Percentiles rank a stretch among this genome's conserved stretches.
Conservation (phyloP, 352 stramenopile genomes). For the Elongisporangium senticosum region DNA sequence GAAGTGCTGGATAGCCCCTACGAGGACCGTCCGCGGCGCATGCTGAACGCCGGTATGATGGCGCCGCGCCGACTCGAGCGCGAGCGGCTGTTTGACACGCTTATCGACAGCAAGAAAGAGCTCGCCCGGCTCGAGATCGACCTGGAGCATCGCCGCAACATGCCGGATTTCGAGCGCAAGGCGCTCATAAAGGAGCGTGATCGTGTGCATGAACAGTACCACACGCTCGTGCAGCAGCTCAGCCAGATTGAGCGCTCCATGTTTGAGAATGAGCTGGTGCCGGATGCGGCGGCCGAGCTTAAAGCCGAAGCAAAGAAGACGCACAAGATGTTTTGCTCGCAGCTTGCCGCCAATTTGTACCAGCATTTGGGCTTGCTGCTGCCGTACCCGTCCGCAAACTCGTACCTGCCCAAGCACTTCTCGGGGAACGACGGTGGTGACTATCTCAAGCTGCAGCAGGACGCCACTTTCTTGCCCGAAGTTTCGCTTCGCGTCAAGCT, state of each 20-base stretch:
- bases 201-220: slow-evolving; percentile 44
- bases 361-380: slow-evolving; percentile 73
- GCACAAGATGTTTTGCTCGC: slow-evolving; percentile 79
- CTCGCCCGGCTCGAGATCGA: slow-evolving; percentile 55
- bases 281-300: slow-evolving; percentile 5
- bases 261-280: slow-evolving; percentile 75
- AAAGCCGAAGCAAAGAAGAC: background rate
- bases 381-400: slow-evolving; percentile 79
- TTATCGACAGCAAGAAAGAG: slow-evolving; percentile 64
- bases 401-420: slow-evolving; percentile 87
- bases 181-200: slow-evolving; percentile 47
- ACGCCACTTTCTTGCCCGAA: slow-evolving; percentile 61
- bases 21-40: slow-evolving; percentile 62
- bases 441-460: slow-evolving; percentile 78
- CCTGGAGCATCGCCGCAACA: slow-evolving; percentile 55
- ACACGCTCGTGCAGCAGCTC: slow-evolving; percentile 49
- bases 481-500: slow-evolving; percentile 53
- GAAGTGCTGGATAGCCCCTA: slow-evolving; percentile 66
- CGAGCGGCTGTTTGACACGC: slow-evolving; percentile 66
- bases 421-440: slow-evolving; percentile 36
- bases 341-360: slow-evolving; percentile 74
- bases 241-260: slow-evolving; percentile 62
- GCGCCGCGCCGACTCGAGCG: slow-evolving; percentile 62
- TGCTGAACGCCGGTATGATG: slow-evolving; percentile 75
- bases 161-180: slow-evolving; percentile 74